Evolutionary conservation across 1,284 basidiomycete species (phyloP), one percentile per base, ranked within the genome.

Genomic region (Ustilago hordei): DNA sequence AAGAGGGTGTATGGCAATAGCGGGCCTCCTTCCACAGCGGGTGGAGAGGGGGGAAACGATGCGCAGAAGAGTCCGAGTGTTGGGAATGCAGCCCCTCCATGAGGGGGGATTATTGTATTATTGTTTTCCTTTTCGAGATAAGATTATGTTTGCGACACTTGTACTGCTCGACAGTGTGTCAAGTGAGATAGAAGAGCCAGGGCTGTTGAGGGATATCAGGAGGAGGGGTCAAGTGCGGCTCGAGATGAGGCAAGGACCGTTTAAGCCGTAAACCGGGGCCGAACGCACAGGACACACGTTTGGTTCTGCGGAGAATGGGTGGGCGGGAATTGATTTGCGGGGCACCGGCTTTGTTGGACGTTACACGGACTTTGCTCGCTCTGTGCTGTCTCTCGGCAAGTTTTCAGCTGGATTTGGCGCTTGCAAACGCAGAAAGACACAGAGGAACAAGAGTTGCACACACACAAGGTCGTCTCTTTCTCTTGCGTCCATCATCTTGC

Each of bases 1-100:
- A 69, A 61, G 60, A 53, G 76, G 31, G 76, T 78, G 35, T 75
- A 75, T 41, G 76, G 76, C 52, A 70, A 70, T 35, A 41, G 60
- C 23, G 69, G 58, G 0, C 62, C 68, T n/a, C 48, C 73, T 3
- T 53, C 39, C 15, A 7, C 48, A 11, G 50, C 31, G 15, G 39
- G 15, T 19, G 47, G 34, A 41, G 43, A 35, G 19, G 55, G 43
- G 15, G 48, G 28, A 39, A 17, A 39, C 12, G 48, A 32, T 17
- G 17, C 41, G 50, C 55, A 47, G 9, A 60, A 60, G 67, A 69
- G 67, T 47, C 57, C 67, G 2, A 56, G 35, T 34, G 39, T 50
- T 23, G 52, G 57, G 7, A 41, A 61, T 47, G 54, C 59, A 28
- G 64, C 52, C 6, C 53, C 54, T 7, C 56, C 45, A 60, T 50